A percentile compares a stretch with the other conserved stretches of the same genome.
phyloP scores from a whole-genome alignment of 169 alveolate genomes.

The Plasmodium cynomolgi region DNA sequence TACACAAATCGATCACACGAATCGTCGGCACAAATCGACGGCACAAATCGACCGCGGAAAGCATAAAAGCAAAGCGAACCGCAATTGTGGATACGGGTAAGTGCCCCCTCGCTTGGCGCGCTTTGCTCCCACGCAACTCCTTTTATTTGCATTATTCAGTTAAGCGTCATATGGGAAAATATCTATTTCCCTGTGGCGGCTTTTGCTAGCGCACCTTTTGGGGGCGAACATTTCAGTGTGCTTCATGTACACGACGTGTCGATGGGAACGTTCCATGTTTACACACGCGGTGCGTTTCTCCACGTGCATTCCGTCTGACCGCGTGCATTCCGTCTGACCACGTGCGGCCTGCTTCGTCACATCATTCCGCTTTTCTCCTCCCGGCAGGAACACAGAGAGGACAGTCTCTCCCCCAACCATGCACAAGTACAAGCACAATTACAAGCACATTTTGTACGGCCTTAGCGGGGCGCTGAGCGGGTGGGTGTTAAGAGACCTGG shows the following conservation, averaged over 20 bases:
- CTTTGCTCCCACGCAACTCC: background rate
- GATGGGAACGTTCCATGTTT: background rate
- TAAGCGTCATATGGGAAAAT: background rate
- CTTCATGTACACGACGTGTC: background rate
- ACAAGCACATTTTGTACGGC: constrained; percentile 22
- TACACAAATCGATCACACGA: too few relatives aligned
- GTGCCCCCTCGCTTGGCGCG: background rate
- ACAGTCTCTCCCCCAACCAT: constrained; percentile 1
- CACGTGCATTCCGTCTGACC: background rate
- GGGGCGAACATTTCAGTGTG: background rate
- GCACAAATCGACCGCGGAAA: background rate
- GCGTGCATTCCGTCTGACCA: background rate
- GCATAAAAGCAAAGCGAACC: background rate
- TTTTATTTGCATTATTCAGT: background rate
- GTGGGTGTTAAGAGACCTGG: constrained; percentile 68
- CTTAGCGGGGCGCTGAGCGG: constrained; percentile 51
- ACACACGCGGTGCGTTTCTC: background rate
- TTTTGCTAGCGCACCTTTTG: background rate
- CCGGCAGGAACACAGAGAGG: background rate
- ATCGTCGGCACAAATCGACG: background rate
- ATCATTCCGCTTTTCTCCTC: background rate
- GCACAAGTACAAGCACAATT: constrained; percentile 31
- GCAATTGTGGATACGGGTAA: background rate
- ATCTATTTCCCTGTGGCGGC: background rate
- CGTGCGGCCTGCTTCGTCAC: background rate